These are phyloP conservation scores for Ceratocystis colombiana DNA, from an alignment of 2,329 filamentous ascomycete species.

Conservation along the genomic window DNA sequence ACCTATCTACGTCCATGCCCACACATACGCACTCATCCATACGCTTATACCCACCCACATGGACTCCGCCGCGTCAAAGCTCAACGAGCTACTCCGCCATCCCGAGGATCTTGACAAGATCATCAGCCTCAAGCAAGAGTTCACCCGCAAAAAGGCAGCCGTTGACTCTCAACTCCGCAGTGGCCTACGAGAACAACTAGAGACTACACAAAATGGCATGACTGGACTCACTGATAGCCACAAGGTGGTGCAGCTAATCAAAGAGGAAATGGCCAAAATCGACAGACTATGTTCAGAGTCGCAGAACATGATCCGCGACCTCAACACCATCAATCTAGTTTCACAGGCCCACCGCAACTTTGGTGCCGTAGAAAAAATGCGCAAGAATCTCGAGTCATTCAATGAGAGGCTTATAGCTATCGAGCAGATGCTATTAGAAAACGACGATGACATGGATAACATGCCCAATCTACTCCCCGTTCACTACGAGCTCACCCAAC, in stretches of 20 bases:
- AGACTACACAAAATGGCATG: constrained; percentile 91
- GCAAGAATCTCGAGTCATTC: constrained; percentile 78
- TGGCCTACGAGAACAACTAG: constrained; percentile 82
- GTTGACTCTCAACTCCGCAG: constrained; percentile 83
- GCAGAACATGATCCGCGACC: constrained; percentile 95
- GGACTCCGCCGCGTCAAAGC: constrained; percentile 64
- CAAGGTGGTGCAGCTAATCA: constrained; percentile 82
- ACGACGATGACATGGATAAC: constrained; percentile 75
- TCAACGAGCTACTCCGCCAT: constrained; percentile 86
- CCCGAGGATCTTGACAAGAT: constrained; percentile 98
- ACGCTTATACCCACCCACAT: constrained; percentile 35
- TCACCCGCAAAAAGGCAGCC: constrained; percentile 83
- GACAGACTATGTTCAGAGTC: constrained; percentile 95
- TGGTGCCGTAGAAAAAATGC: constrained; percentile 86
- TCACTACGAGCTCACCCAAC: constrained; percentile 82
- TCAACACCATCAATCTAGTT: constrained; percentile 81
- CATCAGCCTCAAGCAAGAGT: constrained; percentile 76
- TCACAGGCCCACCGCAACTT: constrained; percentile 96
- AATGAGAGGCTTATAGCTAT: constrained; percentile 65
- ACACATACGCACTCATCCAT: neutral
- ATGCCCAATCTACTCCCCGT: constrained; percentile 85
- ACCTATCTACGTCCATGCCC: neutral
- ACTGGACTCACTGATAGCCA: constrained; percentile 79
- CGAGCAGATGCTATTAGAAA: constrained; percentile 67
- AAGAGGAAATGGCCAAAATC: constrained; percentile 97